Percentiles rank a stretch among this genome's conserved stretches.
Evolutionary conservation across 1,284 basidiomycete species (phyloP).

Genomic region (Melampsora occidentalis): DNA sequence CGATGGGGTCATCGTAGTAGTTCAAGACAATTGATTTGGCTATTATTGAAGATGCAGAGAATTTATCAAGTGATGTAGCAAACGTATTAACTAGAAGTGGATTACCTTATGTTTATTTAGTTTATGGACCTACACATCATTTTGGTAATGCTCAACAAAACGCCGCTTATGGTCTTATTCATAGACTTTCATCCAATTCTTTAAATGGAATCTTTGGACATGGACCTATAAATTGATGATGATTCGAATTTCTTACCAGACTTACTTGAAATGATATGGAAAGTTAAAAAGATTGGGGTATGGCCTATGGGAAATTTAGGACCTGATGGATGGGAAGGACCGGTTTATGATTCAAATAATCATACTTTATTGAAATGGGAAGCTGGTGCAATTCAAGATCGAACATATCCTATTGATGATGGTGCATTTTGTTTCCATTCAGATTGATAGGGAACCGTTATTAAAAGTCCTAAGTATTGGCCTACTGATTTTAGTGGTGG

Average conservation of each 20-base stretch:
- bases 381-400: constrained; percentile 40
- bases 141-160: constrained; percentile 45
- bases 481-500: constrained; percentile 43
- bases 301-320: constrained; percentile 46
- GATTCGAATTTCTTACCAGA: constrained; percentile 44
- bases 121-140: constrained; percentile 42
- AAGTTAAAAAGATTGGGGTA: constrained; percentile 34
- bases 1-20: not conserved
- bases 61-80: constrained; percentile 34
- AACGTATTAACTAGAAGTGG: constrained; percentile 12
- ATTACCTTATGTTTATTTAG: constrained; percentile 37
- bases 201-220: constrained; percentile 36
- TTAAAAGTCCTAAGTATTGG: constrained; percentile 43
- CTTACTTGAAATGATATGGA: constrained; percentile 44
- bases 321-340: constrained; percentile 44
- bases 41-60: constrained; percentile 39
- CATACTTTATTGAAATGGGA: constrained; percentile 42
- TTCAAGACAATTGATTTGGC: constrained; percentile 36
- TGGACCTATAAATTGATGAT: constrained; percentile 44
- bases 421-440: constrained; percentile 41
- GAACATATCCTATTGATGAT: constrained; percentile 39
- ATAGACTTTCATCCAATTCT: constrained; percentile 22
- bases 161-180: constrained; percentile 44
- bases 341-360: constrained; percentile 30
- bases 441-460: constrained; percentile 10